Conservation (phyloP, 805 yeast genomes). For the Wickerhamiella occidentalis region DNA sequence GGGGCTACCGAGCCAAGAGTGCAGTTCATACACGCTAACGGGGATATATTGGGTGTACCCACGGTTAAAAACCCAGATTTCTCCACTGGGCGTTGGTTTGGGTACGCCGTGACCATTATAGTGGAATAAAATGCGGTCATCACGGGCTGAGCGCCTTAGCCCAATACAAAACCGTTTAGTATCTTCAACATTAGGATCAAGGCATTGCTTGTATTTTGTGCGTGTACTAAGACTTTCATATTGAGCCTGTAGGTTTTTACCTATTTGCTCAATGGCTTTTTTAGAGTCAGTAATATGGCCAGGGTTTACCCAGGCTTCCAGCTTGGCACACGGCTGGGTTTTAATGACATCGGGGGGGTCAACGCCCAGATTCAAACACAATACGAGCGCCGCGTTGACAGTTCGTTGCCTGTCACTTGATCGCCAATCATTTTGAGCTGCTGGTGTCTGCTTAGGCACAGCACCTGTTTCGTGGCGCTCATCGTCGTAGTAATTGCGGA, state of each 20-base stretch:
- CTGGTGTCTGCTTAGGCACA: slow-evolving; percentile 38
- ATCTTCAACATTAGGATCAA: slow-evolving; percentile 94
- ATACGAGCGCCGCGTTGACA: slow-evolving; percentile 79
- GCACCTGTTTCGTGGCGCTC: slow-evolving; percentile 88
- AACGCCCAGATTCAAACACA: slow-evolving; percentile 86
- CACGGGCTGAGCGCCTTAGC: slow-evolving; percentile 78
- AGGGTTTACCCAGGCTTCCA: slow-evolving; percentile 93
- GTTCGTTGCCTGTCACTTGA: slow-evolving; percentile 87
- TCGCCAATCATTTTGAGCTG: slow-evolving; percentile 69
- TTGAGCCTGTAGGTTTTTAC: slow-evolving; percentile 74
- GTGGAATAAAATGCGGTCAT: slow-evolving; percentile 84
- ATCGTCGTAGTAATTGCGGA: slow-evolving; percentile 77
- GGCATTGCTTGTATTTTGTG: slow-evolving; percentile 77
- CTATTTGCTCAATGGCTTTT: slow-evolving; percentile 83
- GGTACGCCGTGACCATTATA: slow-evolving; percentile 99
- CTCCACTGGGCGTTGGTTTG: slow-evolving; percentile 90
- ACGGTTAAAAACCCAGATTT: slow-evolving; percentile 95
- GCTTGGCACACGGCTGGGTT: slow-evolving; percentile 82
- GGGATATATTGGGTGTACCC: slow-evolving; percentile 97
- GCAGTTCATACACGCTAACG: slow-evolving; percentile 85
- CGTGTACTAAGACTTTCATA: slow-evolving; percentile 80
- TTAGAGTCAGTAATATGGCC: slow-evolving; percentile 67
- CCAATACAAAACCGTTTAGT: slow-evolving; percentile 84
- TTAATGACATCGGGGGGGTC: slow-evolving; percentile 95
- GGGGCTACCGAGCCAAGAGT: slow-evolving; percentile 97